Conservation (phyloP, 2,329 filamentous ascomycete species). For the Ophiostoma pallidulum region DNA sequence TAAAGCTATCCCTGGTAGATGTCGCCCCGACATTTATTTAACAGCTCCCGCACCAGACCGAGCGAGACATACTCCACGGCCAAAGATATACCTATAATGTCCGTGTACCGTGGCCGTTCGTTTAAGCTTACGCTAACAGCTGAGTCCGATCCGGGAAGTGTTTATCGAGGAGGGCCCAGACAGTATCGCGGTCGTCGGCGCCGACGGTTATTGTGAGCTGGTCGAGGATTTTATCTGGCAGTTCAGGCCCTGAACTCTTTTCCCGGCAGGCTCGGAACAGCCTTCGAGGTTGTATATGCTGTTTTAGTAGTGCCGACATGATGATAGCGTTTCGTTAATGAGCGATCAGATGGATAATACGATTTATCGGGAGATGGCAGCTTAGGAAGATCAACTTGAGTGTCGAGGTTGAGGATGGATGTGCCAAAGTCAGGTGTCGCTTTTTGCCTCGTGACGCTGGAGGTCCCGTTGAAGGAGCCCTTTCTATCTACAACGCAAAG, state of each 20-base stretch:
- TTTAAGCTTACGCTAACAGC: constrained; percentile 3
- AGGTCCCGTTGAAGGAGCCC: too few species aligned
- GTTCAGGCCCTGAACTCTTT: neutral
- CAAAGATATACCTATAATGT: constrained; percentile 3
- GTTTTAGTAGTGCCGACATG: neutral
- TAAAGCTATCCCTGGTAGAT: constrained; percentile 2
- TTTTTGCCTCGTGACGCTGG: too few species aligned
- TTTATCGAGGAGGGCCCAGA: neutral
- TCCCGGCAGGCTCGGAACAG: neutral
- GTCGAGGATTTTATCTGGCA: neutral
- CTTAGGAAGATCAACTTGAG: too few species aligned
- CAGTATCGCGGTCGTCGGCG: constrained; percentile 2
- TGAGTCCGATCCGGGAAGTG: constrained; percentile 1
- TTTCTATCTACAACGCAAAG: too few species aligned
- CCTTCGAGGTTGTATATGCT: neutral
- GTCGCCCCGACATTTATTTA: neutral
- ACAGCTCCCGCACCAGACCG: constrained; percentile 3
- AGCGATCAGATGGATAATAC: too few species aligned
- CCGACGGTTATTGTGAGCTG: neutral
- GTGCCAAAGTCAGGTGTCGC: too few species aligned
- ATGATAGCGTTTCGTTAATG: too few species aligned
- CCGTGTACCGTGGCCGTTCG: neutral
- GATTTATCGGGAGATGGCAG: too few species aligned
- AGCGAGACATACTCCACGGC: neutral
- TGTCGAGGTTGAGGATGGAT: too few species aligned